Conservation (phyloP, 106 monocot species). For the Acanthochlamys bracteata region DNA sequence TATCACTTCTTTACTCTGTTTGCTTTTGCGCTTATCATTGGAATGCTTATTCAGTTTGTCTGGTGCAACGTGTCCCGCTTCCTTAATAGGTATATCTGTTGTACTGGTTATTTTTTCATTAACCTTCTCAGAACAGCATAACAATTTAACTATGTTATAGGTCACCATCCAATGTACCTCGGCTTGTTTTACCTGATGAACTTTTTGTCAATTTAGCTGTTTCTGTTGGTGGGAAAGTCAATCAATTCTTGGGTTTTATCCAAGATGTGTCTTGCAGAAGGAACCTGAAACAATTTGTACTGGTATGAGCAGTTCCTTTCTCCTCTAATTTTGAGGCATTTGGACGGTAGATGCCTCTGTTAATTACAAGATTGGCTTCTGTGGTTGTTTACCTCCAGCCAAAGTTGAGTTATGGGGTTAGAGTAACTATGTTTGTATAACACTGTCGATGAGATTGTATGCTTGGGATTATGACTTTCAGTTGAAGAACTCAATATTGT, state of each 20-base stretch:
- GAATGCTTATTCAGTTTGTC: slow-evolving; percentile 31
- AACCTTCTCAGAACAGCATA: not conserved
- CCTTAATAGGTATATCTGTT: slow-evolving; percentile 51
- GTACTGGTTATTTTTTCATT: not conserved
- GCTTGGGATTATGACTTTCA: too few species aligned
- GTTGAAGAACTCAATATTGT: too few species aligned
- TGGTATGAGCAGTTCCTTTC: slow-evolving; percentile 29
- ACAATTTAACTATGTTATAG: slow-evolving; percentile 15
- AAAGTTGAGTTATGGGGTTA: too few species aligned
- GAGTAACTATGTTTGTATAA: too few species aligned
- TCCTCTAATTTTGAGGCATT: too few species aligned
- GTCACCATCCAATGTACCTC: slow-evolving; percentile 58
- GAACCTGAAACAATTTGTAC: slow-evolving; percentile 71
- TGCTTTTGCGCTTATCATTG: slow-evolving; percentile 28
- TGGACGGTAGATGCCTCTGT: too few species aligned
- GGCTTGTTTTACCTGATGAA: slow-evolving; percentile 72
- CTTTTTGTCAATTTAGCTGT: slow-evolving; percentile 65
- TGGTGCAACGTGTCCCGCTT: slow-evolving; percentile 30
- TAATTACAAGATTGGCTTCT: too few species aligned
- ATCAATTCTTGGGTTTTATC: slow-evolving; percentile 69
- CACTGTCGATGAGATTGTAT: too few species aligned
- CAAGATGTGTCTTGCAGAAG: slow-evolving; percentile 86
- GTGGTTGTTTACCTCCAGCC: too few species aligned
- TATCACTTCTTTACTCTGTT: slow-evolving; percentile 41
- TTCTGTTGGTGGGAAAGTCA: slow-evolving; percentile 57